These are phyloP conservation scores for Pythium brachiatum DNA, from an alignment of 352 stramenopile species.

Conservation along the genomic window DNA sequence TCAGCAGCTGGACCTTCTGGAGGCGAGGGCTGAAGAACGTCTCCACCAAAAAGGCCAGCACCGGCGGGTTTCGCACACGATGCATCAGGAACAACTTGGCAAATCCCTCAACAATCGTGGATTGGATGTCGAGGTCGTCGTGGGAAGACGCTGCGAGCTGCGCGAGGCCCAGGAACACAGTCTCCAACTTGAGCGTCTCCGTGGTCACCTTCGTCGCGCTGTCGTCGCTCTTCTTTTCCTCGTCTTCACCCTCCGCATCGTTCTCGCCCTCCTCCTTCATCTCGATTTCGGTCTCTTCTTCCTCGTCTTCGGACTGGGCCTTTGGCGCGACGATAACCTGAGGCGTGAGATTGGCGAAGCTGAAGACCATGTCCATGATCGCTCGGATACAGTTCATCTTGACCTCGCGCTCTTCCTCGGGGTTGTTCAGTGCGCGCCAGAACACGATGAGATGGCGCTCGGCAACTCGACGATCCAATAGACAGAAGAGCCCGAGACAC, in stretches of 20 bases:
- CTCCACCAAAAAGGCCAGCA: slow-evolving; percentile 65
- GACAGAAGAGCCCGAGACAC: slow-evolving; percentile 64
- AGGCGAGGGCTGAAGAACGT: slow-evolving; percentile 68
- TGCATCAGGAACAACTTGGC: slow-evolving; percentile 73
- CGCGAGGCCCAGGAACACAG: slow-evolving; percentile 55
- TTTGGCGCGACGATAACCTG: slow-evolving; percentile 36
- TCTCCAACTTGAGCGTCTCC: slow-evolving; percentile 54
- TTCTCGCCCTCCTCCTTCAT: slow-evolving; percentile 25
- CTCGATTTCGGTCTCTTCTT: not conserved
- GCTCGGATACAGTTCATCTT: slow-evolving; percentile 76
- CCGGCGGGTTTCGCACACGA: slow-evolving; percentile 57
- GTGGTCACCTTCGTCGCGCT: slow-evolving; percentile 4
- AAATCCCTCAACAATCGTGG: slow-evolving; percentile 74
- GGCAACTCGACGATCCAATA: slow-evolving; percentile 68
- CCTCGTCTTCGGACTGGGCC: slow-evolving; percentile 5
- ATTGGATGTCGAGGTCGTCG: slow-evolving; percentile 69
- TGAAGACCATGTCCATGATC: slow-evolving; percentile 69
- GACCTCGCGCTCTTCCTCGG: slow-evolving; percentile 72
- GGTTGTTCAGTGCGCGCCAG: slow-evolving; percentile 74
- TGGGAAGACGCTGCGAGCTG: slow-evolving; percentile 38
- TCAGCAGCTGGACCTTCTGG: slow-evolving; percentile 47
- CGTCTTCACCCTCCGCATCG: slow-evolving; percentile 20
- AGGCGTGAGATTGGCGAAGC: slow-evolving; percentile 54
- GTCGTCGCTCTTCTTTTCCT: slow-evolving; percentile 19
- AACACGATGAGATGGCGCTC: slow-evolving; percentile 74